Percentiles rank a stretch among this genome's conserved stretches.
Evolutionary conservation across 2,329 filamentous ascomycete genomes (phyloP).

Genomic region (Pezizomycotina sp.): DNA sequence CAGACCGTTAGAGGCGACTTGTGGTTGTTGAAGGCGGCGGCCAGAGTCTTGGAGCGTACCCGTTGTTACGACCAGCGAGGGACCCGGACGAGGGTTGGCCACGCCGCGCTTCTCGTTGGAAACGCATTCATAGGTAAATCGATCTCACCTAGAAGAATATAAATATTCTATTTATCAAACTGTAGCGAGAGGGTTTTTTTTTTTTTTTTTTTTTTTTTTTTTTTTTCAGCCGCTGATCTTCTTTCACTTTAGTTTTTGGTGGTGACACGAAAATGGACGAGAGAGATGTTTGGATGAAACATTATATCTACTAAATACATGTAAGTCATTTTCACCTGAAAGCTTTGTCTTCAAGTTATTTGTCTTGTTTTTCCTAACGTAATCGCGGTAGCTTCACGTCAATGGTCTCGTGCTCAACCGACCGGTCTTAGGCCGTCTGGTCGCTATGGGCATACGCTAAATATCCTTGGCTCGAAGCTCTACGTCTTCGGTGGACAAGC

Average conservation of each 20-base stretch:
- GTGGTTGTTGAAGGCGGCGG: conserved; percentile 89
- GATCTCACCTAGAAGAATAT: neutral
- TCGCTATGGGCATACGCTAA: conserved; percentile 88
- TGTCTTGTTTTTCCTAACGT: conserved; percentile 10
- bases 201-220: too few species aligned
- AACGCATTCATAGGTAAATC: conserved; percentile 67
- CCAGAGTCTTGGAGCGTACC: conserved; percentile 69
- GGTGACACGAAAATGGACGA: conserved; percentile 97
- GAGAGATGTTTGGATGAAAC: conserved; percentile 83
- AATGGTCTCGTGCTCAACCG: conserved; percentile 91
- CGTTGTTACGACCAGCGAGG: too few species aligned
- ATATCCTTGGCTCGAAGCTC: conserved; percentile 91
- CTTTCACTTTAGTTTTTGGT: conserved; percentile 53
- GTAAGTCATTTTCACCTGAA: conserved; percentile 41
- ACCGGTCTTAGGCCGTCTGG: conserved; percentile 72
- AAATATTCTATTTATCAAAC: too few species aligned
- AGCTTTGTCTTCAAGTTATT: conserved; percentile 26
- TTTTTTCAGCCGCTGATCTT: neutral
- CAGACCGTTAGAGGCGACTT: conserved; percentile 91
- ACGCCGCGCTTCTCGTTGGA: conserved; percentile 82
- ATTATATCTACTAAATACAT: conserved; percentile 89
- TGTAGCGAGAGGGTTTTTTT: too few species aligned
- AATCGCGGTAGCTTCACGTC: conserved; percentile 64
- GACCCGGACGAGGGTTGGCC: conserved; percentile 83
- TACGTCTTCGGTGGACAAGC: conserved; percentile 97